These are phyloP conservation scores for Desmodesmus armatus DNA, from an alignment of 139 green algal genomes.

Conservation along the genomic window DNA sequence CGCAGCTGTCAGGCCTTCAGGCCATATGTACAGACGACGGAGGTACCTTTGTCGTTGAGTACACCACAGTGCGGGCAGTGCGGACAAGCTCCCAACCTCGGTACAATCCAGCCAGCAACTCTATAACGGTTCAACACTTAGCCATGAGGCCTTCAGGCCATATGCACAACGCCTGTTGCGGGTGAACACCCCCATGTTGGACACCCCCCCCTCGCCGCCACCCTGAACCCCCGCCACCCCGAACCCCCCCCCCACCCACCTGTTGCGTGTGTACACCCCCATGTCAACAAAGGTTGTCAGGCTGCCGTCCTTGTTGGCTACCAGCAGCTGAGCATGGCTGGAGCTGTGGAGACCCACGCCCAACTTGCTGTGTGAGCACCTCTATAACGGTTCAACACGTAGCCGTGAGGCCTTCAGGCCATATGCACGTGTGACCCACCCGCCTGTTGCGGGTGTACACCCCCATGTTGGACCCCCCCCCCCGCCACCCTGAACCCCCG, in stretches of 20 bases:
- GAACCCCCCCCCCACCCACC: constrained; percentile 25
- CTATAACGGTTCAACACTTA: background rate
- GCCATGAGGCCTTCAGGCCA: background rate
- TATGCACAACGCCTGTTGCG: background rate
- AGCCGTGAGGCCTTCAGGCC: background rate
- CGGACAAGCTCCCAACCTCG: too few relatives aligned
- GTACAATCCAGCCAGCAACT: too few relatives aligned
- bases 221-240: background rate
- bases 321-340: background rate
- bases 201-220: background rate
- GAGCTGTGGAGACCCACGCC: background rate
- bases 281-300: constrained; percentile 67
- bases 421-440: background rate
- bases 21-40: too few relatives aligned
- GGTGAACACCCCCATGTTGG: background rate
- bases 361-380: too few relatives aligned
- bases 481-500: background rate
- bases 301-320: constrained; percentile 19
- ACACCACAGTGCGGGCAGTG: too few relatives aligned
- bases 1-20: too few relatives aligned
- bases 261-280: constrained; percentile 84
- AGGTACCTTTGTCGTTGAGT: too few relatives aligned
- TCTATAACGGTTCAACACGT: background rate
- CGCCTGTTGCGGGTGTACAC: background rate
- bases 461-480: background rate